Conservation (phyloP, 1,284 basidiomycete species). For the Heterobasidion occidentale region DNA sequence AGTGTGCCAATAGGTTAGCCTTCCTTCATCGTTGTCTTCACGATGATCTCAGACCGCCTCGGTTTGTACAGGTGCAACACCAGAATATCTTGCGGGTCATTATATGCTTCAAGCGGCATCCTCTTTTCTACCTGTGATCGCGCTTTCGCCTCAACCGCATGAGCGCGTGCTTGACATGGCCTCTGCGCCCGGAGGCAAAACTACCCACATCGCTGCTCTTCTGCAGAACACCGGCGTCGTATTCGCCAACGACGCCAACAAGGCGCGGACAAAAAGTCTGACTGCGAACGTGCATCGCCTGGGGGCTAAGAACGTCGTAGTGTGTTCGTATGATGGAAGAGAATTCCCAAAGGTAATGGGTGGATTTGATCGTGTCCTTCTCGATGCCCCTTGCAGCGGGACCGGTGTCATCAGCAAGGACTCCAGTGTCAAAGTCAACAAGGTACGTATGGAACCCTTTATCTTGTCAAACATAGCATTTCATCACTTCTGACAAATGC, state of each 20-base stretch:
- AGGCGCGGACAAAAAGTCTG: slow-evolving; percentile 91
- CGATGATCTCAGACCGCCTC: background rate
- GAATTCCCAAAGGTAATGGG: slow-evolving; percentile 99
- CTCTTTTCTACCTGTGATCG: slow-evolving; percentile 98
- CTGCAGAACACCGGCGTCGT: slow-evolving; percentile 97
- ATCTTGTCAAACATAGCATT: background rate
- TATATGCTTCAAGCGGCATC: slow-evolving; percentile 99
- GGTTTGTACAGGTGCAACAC: slow-evolving; percentile 66
- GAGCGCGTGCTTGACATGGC: slow-evolving; percentile 99
- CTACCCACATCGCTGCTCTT: slow-evolving; percentile 92
- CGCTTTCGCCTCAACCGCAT: slow-evolving; percentile 86
- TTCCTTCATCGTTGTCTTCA: background rate
- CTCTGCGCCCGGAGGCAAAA: slow-evolving; percentile 96
- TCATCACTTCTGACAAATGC: background rate
- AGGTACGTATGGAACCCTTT: slow-evolving; percentile 42
- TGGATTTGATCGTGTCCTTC: slow-evolving; percentile 92
- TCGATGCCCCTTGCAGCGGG: slow-evolving; percentile 97
- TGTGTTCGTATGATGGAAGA: slow-evolving; percentile 96
- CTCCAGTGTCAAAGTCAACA: slow-evolving; percentile 95
- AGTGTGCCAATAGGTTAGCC: slow-evolving; percentile 83
- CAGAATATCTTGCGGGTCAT: slow-evolving; percentile 97
- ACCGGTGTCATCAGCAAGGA: slow-evolving; percentile 99
- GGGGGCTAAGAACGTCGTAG: slow-evolving; percentile 97
- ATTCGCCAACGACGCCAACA: slow-evolving; percentile 98
- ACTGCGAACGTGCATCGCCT: slow-evolving; percentile 95